Percentiles rank a stretch among this genome's conserved stretches.
Conservation (phyloP, 1,139 yeast species). For the Debaryomycetaceae sp. region DNA sequence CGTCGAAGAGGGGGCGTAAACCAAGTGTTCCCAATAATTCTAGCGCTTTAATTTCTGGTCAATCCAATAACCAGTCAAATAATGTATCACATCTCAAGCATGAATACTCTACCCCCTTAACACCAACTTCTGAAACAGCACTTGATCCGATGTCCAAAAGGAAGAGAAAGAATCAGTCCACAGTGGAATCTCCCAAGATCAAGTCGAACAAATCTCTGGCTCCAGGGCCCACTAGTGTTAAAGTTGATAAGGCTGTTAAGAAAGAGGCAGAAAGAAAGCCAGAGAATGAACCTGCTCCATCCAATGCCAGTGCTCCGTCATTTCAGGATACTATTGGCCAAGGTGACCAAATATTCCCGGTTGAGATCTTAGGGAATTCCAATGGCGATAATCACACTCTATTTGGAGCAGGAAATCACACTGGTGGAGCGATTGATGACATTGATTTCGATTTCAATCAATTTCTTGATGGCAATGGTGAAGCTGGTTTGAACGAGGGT, state of each 20-base stretch:
- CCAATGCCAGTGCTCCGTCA: conserved; percentile 20
- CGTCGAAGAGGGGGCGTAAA: conserved; percentile 34
- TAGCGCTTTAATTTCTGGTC: conserved; percentile 10
- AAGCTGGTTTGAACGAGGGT: conserved; percentile 31
- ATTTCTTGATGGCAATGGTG: conserved; percentile 44
- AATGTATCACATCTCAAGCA: conserved; percentile 19
- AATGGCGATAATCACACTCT: conserved; percentile 17
- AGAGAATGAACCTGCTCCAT: conserved; percentile 12
- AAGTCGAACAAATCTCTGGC: conserved; percentile 14
- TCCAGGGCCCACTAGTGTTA: conserved; percentile 16
- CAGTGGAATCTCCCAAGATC: conserved; percentile 36
- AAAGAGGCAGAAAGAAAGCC: conserved; percentile 20
- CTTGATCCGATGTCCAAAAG: conserved; percentile 20
- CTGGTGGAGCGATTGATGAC: conserved; percentile 32
- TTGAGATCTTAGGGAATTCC: conserved; percentile 28
- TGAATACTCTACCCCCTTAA: conserved; percentile 40
- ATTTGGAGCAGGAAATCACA: conserved; percentile 16
- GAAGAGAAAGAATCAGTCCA: conserved; percentile 20
- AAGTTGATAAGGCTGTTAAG: conserved; percentile 24
- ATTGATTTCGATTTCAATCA: conserved; percentile 56
- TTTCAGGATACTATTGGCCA: conserved; percentile 27
- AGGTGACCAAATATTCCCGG: conserved; percentile 35
- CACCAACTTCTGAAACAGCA: conserved; percentile 41
- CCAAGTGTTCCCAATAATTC: conserved; percentile 20
- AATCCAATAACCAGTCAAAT: conserved; percentile 7